Conservation (phyloP, 2,329 filamentous ascomycete genomes). For the Nemania sp. region DNA sequence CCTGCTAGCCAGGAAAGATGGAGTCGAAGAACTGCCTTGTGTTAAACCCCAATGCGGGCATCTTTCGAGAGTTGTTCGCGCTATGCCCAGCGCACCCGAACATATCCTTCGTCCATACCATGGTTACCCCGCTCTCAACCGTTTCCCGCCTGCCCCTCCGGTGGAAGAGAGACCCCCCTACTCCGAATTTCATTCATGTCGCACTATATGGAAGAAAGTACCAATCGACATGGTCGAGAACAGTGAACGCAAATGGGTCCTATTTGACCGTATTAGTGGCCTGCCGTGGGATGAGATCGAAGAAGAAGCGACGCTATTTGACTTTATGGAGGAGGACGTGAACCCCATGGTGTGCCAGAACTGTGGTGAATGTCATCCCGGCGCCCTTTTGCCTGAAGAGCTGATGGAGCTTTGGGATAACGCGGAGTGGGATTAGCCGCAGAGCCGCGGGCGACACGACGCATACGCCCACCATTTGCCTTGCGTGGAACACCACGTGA, state of each 20-base stretch:
- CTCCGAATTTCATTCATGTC: constrained; percentile 46
- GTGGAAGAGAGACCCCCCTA: constrained; percentile 48
- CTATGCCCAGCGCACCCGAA: constrained; percentile 35
- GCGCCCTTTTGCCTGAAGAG: constrained; percentile 35
- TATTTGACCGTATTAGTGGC: constrained; percentile 47
- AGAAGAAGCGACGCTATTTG: constrained; percentile 37
- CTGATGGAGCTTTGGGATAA: constrained; percentile 36
- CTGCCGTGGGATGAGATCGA: constrained; percentile 38
- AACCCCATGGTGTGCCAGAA: constrained; percentile 36
- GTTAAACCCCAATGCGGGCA: constrained; percentile 38
- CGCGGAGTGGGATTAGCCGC: no score
- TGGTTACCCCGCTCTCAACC: constrained; percentile 28
- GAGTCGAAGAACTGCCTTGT: constrained; percentile 46
- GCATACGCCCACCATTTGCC: not conserved
- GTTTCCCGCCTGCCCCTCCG: constrained; percentile 46
- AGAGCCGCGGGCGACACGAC: not conserved
- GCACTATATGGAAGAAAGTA: constrained; percentile 56
- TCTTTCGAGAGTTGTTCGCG: constrained; percentile 50
- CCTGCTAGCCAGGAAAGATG: constrained; percentile 47
- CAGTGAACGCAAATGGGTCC: constrained; percentile 50
- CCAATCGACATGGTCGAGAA: constrained; percentile 46
- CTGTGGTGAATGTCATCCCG: constrained; percentile 38
- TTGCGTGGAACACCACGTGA: no score
- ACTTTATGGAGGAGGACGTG: constrained; percentile 32
- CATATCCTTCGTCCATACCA: constrained; percentile 36